Base-by-base conservation (phyloP, 306 rosid species). In the Rosa rugosa region DNA sequence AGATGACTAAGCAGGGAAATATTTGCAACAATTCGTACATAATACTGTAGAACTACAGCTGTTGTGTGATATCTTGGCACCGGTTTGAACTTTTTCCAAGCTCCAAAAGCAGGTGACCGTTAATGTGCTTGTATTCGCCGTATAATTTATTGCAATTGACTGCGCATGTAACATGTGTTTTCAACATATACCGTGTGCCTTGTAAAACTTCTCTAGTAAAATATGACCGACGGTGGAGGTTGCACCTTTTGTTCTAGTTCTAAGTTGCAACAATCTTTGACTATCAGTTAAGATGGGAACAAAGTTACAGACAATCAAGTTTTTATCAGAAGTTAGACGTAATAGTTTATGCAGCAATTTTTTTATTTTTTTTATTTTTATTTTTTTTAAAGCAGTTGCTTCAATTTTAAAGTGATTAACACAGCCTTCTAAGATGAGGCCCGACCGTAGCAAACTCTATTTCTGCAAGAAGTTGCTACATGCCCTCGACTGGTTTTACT, bases 1-100 rank as follows among this genome's bases (percentile, higher is more conserved):
- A 71, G 87, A 84, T 51, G 89, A 72, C 69, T 77, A 66, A 85
- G 66, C 42, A 50, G 11, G 79, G 79, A 76, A 53, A 67, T 41
- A 22, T 53, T 49, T 16, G 56, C 68, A 69, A 46, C 59, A 44
- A 40, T 70, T 81, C 72, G 85, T 76, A 83, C 81, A 79, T 64
- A 46, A 62, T 6, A 31, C 60, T 2, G 7, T 36, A 11, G 5
- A 45, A 75, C 22, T 27, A 20, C 74, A 25, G 62, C 57, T 63
- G 46, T 67, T 73, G 49, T 20, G 13, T 20, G 45, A 18, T 44
- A 20, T 3, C 34, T 62, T 36, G 31, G 63, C 44, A 11, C 53
- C 22, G 16, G 42, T 62, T 44, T 40, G 27, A 46, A 18, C 16
- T 7, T 75, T 18, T 41, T 6, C 18, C 11, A 18, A 12, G 67